Percentiles rank a stretch among this genome's conserved stretches.
Evolutionary conservation across 805 yeast genomes (phyloP).

Genomic region (Sugiyamaella floridensis): DNA sequence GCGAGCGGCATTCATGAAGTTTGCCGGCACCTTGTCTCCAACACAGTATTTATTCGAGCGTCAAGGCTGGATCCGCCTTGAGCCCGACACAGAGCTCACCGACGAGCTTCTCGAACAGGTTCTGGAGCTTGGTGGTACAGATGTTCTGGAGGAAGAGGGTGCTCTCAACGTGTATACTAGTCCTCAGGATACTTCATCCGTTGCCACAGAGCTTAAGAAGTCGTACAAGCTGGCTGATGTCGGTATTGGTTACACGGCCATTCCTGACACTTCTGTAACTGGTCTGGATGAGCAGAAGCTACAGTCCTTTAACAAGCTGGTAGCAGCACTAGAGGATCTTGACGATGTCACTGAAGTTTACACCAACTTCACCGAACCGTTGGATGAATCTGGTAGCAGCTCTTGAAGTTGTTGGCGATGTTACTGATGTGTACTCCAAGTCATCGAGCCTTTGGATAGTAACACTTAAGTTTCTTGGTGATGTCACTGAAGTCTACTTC

Average conservation of each 20-base stretch:
- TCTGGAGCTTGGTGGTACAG: slow-evolving; percentile 69
- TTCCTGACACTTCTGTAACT: slow-evolving; percentile 41
- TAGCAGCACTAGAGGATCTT: slow-evolving; percentile 60
- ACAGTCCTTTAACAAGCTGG: slow-evolving; percentile 49
- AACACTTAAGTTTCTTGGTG: too few species aligned
- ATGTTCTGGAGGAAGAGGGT: slow-evolving; percentile 34
- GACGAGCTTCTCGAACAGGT: slow-evolving; percentile 71
- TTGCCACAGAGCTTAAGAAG: slow-evolving; percentile 52
- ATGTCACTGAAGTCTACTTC: slow-evolving; percentile 10
- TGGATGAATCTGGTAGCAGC: slow-evolving; percentile 11
- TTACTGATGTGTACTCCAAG: too few species aligned
- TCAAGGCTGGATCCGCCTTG: slow-evolving; percentile 61
- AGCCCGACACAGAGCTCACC: slow-evolving; percentile 42
- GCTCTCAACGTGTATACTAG: slow-evolving; percentile 45
- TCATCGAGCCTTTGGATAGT: too few species aligned
- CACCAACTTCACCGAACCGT: slow-evolving; percentile 45
- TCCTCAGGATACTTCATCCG: slow-evolving; percentile 51
- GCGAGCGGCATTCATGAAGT: slow-evolving; percentile 63
- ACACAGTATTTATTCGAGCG: slow-evolving; percentile 70
- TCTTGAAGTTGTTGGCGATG: too few species aligned
- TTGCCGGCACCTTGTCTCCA: slow-evolving; percentile 64
- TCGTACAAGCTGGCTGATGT: slow-evolving; percentile 58
- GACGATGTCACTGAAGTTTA: slow-evolving; percentile 80
- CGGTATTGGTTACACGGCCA: slow-evolving; percentile 62
- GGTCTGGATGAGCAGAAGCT: slow-evolving; percentile 38